Evolutionary conservation across 371 early-diverging fungal species (phyloP).

Genomic region (Umbelopsis sp.): DNA sequence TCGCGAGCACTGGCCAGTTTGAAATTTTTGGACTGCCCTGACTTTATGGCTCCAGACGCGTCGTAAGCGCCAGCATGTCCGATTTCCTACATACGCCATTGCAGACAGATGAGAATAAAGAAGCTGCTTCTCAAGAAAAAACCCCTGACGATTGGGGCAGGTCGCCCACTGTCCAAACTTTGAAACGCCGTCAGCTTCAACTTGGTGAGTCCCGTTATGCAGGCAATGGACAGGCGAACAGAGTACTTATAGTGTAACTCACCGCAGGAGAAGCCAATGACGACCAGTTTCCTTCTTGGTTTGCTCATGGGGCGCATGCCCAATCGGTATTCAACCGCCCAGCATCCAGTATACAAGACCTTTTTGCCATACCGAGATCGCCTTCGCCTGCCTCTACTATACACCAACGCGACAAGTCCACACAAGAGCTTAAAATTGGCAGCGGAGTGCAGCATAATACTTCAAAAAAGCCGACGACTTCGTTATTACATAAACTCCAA

Average conservation of each 20-base stretch:
- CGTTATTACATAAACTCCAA: not conserved
- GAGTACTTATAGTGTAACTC: not conserved
- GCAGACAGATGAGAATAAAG: not conserved
- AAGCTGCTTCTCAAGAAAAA: not conserved
- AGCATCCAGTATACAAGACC: not conserved
- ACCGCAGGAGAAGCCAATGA: not conserved
- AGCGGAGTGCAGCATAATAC: too few species aligned
- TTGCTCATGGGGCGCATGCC: not conserved
- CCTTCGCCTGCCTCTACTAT: not conserved
- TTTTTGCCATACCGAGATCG: not conserved
- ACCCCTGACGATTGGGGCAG: constrained; percentile 1
- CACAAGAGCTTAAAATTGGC: constrained; percentile 2
- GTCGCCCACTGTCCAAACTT: constrained; percentile 6
- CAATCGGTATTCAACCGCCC: not conserved
- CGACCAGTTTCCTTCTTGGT: not conserved
- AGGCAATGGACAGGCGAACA: not conserved
- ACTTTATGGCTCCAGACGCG: not conserved
- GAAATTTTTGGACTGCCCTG: not conserved
- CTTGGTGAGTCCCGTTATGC: not conserved
- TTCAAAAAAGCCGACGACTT: not conserved
- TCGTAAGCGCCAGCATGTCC: not conserved
- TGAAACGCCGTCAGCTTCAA: not conserved
- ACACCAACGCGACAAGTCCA: not conserved
- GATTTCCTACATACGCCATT: constrained; percentile 1
- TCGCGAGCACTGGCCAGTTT: not conserved